phyloP scores from a whole-genome alignment of 371 early-diverging fungal species.

The Mucor saturninus region DNA sequence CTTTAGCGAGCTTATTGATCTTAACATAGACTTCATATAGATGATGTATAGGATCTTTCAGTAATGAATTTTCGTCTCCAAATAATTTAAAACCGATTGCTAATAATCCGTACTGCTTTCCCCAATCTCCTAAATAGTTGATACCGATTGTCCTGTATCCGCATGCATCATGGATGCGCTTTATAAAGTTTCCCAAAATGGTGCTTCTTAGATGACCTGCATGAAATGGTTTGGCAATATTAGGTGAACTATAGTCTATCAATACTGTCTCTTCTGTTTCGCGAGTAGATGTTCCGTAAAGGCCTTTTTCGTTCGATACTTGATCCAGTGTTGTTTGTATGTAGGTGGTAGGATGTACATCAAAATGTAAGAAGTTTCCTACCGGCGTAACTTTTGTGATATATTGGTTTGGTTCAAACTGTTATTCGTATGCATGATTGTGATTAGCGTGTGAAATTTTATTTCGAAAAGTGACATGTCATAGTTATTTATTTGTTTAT shows the following conservation, averaged over 20 bases:
- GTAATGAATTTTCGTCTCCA: slow-evolving; percentile 79
- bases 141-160: slow-evolving; percentile 90
- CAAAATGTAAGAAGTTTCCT: slow-evolving; percentile 80
- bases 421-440: background rate
- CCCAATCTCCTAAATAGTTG: slow-evolving; percentile 99
- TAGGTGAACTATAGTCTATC: slow-evolving; percentile 97
- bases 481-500: no score
- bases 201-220: slow-evolving; percentile 99
- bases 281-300: background rate
- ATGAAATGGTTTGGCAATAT: slow-evolving; percentile 99
- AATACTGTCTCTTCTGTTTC: slow-evolving; percentile 62
- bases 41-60: slow-evolving; percentile 91
- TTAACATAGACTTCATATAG: slow-evolving; percentile 95
- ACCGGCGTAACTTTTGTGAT: slow-evolving; percentile 58
- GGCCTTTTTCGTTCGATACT: slow-evolving; percentile 40
- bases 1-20: slow-evolving; percentile 74
- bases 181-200: slow-evolving; percentile 96
- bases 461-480: background rate
- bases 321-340: slow-evolving; percentile 55
- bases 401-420: slow-evolving; percentile 34
- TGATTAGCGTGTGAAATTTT: background rate
- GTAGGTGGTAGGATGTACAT: slow-evolving; percentile 58
- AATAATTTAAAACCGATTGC: slow-evolving; percentile 92
- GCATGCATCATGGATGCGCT: slow-evolving; percentile 81
- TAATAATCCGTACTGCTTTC: slow-evolving; percentile 97